These are phyloP conservation scores for Agroathelia rolfsii DNA, from an alignment of 1,284 basidiomycete genomes.

Conservation along the genomic window DNA sequence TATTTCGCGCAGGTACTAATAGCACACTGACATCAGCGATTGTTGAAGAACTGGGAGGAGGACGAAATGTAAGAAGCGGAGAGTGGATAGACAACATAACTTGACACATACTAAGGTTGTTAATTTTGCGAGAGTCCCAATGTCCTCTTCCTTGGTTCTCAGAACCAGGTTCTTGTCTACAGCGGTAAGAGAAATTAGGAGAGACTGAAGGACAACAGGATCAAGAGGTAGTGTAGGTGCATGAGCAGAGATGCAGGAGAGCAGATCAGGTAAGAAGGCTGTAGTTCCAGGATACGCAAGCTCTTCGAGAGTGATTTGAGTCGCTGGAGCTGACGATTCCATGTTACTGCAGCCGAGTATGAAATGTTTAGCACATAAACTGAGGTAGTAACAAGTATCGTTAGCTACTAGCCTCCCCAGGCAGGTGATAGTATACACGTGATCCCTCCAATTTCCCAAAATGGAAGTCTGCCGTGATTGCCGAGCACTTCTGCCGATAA, in stretches of 20 bases:
- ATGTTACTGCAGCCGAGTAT: too few species aligned
- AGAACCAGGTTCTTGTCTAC: constrained; percentile 53
- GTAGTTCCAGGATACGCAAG: constrained; percentile 32
- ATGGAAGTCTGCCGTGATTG: too few species aligned
- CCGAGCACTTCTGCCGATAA: too few species aligned
- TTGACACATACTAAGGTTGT: constrained; percentile 40
- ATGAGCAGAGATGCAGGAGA: constrained; percentile 33
- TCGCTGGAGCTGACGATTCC: constrained; percentile 8
- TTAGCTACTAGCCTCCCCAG: too few species aligned
- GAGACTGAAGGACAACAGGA: constrained; percentile 50
- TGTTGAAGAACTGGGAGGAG: constrained; percentile 2
- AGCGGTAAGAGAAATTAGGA: constrained; percentile 54
- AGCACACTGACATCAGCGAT: constrained; percentile 6
- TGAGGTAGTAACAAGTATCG: too few species aligned
- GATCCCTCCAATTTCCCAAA: too few species aligned
- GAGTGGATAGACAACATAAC: constrained; percentile 1
- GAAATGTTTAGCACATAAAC: too few species aligned
- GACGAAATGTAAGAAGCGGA: background rate
- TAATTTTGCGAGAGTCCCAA: constrained; percentile 43
- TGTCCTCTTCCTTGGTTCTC: constrained; percentile 50
- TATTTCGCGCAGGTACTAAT: constrained; percentile 1
- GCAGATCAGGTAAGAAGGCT: constrained; percentile 41
- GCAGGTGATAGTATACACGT: too few species aligned
- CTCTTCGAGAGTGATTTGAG: constrained; percentile 5
- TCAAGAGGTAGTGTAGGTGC: constrained; percentile 44